phyloP scores from a whole-genome alignment of 805 yeast species.

The Kockiozyma suomiensis region DNA sequence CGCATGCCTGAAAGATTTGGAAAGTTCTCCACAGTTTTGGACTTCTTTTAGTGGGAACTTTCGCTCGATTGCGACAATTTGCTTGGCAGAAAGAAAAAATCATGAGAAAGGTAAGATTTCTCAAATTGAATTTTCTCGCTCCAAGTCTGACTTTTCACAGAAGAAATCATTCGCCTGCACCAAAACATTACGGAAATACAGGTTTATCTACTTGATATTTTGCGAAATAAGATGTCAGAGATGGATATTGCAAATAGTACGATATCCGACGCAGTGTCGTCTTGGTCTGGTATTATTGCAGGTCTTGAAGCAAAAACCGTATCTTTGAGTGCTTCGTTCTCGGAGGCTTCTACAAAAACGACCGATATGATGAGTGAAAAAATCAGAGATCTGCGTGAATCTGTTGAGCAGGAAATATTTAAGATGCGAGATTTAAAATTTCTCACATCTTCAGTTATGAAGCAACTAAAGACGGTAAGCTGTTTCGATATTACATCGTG shows the following conservation, averaged over 20 bases:
- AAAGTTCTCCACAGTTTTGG: constrained; percentile 35
- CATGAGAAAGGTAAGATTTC: constrained; percentile 20
- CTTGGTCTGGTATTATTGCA: not conserved
- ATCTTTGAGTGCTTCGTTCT: not conserved
- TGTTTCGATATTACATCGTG: not conserved
- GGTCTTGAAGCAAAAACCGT: not conserved
- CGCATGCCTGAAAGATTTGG: constrained; percentile 22
- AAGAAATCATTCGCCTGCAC: constrained; percentile 18
- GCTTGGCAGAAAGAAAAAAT: constrained; percentile 23
- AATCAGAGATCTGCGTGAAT: not conserved
- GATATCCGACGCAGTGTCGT: not conserved
- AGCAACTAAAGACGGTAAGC: not conserved
- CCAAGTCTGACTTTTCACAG: not conserved
- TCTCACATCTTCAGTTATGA: not conserved
- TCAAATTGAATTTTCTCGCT: not conserved
- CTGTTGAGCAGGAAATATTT: not conserved
- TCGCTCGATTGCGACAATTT: constrained; percentile 28
- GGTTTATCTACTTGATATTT: constrained; percentile 7
- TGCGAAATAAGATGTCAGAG: constrained; percentile 9
- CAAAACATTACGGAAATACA: constrained; percentile 24
- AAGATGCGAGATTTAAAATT: not conserved
- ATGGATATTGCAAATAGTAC: not conserved
- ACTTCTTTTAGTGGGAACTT: constrained; percentile 36
- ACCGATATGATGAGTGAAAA: not conserved
- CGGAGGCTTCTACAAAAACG: not conserved